phyloP scores from a whole-genome alignment of 1,284 basidiomycete genomes.

The Trametes versicolor region DNA sequence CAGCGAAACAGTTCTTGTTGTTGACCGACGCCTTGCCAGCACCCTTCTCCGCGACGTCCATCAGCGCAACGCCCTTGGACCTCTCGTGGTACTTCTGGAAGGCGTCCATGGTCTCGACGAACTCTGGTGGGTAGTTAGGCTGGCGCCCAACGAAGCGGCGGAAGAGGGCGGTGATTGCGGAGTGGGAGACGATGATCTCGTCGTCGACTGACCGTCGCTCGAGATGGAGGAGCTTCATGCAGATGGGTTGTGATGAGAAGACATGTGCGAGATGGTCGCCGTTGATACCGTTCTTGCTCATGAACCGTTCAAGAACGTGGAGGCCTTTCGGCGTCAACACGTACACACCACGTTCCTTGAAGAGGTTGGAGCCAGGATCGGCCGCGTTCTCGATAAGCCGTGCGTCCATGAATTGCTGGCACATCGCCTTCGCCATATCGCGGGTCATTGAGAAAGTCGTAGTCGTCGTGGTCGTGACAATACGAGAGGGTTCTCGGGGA shows the following conservation, averaged over 20 bases:
- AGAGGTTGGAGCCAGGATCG: conserved; percentile 86
- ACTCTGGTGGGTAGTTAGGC: conserved; percentile 76
- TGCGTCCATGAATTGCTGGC: conserved; percentile 99
- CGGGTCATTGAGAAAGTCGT: conserved; percentile 99
- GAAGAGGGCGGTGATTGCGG: conserved; percentile 95
- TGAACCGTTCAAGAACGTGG: conserved; percentile 98
- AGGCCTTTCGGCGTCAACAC: conserved; percentile 97
- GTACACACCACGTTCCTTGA: conserved; percentile 98
- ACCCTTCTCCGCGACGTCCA: conserved; percentile 72
- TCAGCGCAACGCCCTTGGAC: conserved; percentile 78
- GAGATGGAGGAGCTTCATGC: conserved; percentile 97
- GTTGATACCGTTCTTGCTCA: conserved; percentile 98
- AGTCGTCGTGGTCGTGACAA: conserved; percentile 98
- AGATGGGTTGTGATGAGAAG: conserved; percentile 95
- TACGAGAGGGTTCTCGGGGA: conserved; percentile 95
- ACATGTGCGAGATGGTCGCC: conserved; percentile 92
- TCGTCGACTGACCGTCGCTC: conserved; percentile 94
- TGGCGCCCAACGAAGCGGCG: conserved; percentile 91
- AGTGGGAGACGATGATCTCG: conserved; percentile 96
- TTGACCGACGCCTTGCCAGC: conserved; percentile 56
- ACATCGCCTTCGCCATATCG: conserved; percentile 99
- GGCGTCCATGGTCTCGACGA: conserved; percentile 63
- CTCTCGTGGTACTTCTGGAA: conserved; percentile 84
- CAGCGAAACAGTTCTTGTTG: conserved; percentile 87
- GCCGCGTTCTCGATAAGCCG: conserved; percentile 97